Base-by-base conservation (phyloP, 2,329 filamentous ascomycete genomes). In the Fusarium phyllophilum region DNA sequence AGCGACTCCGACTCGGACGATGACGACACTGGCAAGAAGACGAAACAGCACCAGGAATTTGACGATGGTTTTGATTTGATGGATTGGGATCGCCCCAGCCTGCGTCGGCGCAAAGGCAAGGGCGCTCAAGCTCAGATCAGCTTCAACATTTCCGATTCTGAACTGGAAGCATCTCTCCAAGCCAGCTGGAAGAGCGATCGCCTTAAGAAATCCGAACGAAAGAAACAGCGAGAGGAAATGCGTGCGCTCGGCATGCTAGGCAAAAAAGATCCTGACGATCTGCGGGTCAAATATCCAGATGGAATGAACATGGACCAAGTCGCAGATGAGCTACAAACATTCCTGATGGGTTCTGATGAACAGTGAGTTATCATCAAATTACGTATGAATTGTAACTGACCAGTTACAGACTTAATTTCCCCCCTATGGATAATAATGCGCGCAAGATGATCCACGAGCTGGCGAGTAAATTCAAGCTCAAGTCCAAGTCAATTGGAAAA, bases 381-480 rank as follows among this genome's bases (percentile, higher is more conserved):
- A 12, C 14, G 66, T n/a, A 22, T n/a, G 20, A 38, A 15, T 45
- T 29, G 66, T 75, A 17, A 54, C 78, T 70, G 11, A 59, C 41
- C 29, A 36, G 18, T 36, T 22, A 8, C 20, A 95, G 93, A 51
- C 86, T 96, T 11, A 85, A 90, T 9, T 85, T 98, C 31, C 94
- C 96, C 7, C 94, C 96, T 0, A 97, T 98, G 91, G 91, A 94
- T 64, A 94, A 94, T 70, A 83, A 88, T 49, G 89, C 92, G 44
- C 92, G 96, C 56, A 95, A 94, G 80, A 84, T 91, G 11, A 87
- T 98, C 24, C 96, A 99, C 80, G 89, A 94, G 67, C 82, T 97
- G 44, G 94, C 94, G 18, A 89, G 89, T 77, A 88, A 88, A 42
- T 90, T 98, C 79, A 91, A 90, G 22, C 84, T 98, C 68, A 96